phyloP scores from a whole-genome alignment of 1,284 basidiomycete species.

The Ceratobasidium papillatum region DNA sequence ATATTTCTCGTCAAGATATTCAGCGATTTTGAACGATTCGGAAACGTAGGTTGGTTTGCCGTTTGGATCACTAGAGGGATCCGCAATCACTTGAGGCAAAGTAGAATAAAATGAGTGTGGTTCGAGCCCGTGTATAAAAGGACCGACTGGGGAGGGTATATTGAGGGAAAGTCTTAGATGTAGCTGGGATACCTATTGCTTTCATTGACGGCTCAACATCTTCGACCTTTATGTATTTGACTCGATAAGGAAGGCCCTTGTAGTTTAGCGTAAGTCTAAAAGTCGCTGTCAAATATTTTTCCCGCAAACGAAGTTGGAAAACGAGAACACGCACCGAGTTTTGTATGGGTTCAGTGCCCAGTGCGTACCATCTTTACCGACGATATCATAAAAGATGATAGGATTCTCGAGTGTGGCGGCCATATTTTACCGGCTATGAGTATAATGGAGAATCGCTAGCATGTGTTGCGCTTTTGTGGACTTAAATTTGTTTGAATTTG shows the following conservation, averaged over 20 bases:
- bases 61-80: conserved; percentile 28
- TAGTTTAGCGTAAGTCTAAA: conserved; percentile 46
- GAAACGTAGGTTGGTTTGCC: conserved; percentile 20
- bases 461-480: too few relatives aligned
- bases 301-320: not conserved
- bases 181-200: conserved; percentile 22
- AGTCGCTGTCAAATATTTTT: not conserved
- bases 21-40: conserved; percentile 40
- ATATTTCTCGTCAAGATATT: conserved; percentile 40
- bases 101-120: not conserved
- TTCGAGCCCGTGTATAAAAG: not conserved
- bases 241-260: conserved; percentile 46
- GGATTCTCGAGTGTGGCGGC: not conserved
- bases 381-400: conserved; percentile 14
- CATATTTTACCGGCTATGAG: too few relatives aligned
- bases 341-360: conserved; percentile 15
- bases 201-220: conserved; percentile 44
- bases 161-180: not conserved
- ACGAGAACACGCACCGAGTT: not conserved
- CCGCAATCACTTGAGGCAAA: conserved; percentile 24
- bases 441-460: too few relatives aligned
- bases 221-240: conserved; percentile 44
- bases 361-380: not conserved
- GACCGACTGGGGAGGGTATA: conserved; percentile 15
- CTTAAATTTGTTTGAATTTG: too few relatives aligned